Evolutionary conservation across 208 protist species (phyloP).

Genomic region (Leishmania amazonensis): DNA sequence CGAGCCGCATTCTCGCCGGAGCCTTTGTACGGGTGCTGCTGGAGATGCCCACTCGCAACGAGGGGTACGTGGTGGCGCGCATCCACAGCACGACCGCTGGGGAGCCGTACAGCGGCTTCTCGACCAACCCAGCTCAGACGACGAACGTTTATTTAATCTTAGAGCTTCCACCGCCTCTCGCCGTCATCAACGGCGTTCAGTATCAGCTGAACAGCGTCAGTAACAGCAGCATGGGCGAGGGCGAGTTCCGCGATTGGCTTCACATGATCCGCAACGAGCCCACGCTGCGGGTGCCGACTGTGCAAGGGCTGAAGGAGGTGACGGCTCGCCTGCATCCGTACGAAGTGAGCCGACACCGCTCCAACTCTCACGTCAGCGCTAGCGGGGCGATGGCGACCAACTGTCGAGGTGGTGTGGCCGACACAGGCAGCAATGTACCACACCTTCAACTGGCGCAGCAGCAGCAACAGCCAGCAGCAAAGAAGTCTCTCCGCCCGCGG

Average conservation of each 20-base stretch:
- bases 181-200: conserved; percentile 65
- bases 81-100: conserved; percentile 48
- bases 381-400: not conserved
- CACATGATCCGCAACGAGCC: conserved; percentile 36
- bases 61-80: conserved; percentile 78
- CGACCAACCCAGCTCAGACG: conserved; percentile 34
- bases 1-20: conserved; percentile 38
- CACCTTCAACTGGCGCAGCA: not conserved
- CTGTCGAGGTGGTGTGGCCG: not conserved
- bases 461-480: conserved; percentile 10
- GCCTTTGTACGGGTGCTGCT: conserved; percentile 79
- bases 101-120: conserved; percentile 76
- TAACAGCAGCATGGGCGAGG: conserved; percentile 74
- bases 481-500: conserved; percentile 20
- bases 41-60: conserved; percentile 47
- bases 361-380: conserved; percentile 4
- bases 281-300: conserved; percentile 31
- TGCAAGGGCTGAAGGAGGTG: conserved; percentile 34
- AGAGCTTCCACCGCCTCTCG: conserved; percentile 52
- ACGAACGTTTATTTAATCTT: conserved; percentile 66
- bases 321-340: conserved; percentile 36
- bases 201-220: conserved; percentile 88
- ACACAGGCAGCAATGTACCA: not conserved
- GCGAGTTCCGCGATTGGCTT: conserved; percentile 75
- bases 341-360: conserved; percentile 20